These are phyloP conservation scores for Scutellaria minor DNA, from an alignment of 257 asterid genomes.

Conservation along the genomic window DNA sequence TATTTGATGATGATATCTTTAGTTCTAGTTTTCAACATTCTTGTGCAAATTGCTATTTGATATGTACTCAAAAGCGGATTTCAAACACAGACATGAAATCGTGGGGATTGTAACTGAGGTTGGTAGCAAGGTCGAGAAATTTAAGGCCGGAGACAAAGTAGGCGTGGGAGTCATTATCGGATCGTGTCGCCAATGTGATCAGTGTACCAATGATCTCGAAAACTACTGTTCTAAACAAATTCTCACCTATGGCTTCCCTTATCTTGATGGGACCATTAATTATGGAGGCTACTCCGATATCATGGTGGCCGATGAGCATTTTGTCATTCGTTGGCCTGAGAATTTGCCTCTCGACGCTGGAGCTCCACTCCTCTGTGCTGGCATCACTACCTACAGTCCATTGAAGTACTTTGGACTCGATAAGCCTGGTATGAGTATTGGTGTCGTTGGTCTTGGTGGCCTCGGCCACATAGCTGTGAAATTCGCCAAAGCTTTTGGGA, in stretches of 20 bases:
- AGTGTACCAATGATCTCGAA: constrained; percentile 28
- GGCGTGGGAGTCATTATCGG: constrained; percentile 28
- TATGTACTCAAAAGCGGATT: not conserved
- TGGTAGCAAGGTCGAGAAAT: constrained; percentile 26
- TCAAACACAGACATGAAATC: constrained; percentile 28
- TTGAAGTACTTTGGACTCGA: constrained; percentile 57
- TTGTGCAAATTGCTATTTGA: too few species aligned
- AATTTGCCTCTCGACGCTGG: constrained; percentile 58
- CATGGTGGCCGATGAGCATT: constrained; percentile 45
- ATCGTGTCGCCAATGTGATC: constrained; percentile 25
- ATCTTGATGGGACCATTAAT: constrained; percentile 27
- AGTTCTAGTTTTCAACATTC: too few species aligned
- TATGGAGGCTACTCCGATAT: constrained; percentile 33
- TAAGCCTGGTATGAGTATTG: constrained; percentile 53
- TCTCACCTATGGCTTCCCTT: constrained; percentile 23
- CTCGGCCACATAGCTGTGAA: constrained; percentile 66
- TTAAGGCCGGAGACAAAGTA: constrained; percentile 24
- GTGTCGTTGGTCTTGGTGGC: constrained; percentile 68
- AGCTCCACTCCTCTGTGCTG: constrained; percentile 70
- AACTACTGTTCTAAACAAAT: constrained; percentile 28
- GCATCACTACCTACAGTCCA: constrained; percentile 64
- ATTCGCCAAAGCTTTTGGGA: constrained; percentile 68
- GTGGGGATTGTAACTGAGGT: constrained; percentile 35
- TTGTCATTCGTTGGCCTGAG: constrained; percentile 58
- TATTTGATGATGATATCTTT: too few species aligned